These are phyloP conservation scores for Yamadazyma sp. DNA, from an alignment of 805 yeast genomes.

Conservation along the genomic window DNA sequence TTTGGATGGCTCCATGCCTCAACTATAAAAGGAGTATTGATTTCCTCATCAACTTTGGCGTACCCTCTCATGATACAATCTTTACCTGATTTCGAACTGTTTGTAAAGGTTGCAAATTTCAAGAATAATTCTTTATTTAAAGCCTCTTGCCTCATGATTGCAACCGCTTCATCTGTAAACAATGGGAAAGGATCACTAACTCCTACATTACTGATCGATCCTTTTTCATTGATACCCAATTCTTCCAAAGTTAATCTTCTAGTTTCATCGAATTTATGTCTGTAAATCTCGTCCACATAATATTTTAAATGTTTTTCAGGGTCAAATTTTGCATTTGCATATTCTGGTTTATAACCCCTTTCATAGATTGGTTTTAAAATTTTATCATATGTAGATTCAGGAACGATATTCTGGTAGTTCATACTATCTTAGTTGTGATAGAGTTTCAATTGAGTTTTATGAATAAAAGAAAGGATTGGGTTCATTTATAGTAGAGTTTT, in stretches of 20 bases:
- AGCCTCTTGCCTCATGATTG: slow-evolving; percentile 26
- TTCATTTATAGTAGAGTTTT: too few relatives aligned
- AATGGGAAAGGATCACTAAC: slow-evolving; percentile 27
- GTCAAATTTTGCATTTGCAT: slow-evolving; percentile 11
- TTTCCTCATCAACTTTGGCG: too few relatives aligned
- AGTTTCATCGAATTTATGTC: slow-evolving; percentile 25
- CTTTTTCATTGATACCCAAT: slow-evolving; percentile 32
- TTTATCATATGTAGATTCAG: slow-evolving; percentile 28
- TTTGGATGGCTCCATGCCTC: slow-evolving; percentile 29
- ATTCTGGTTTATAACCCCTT: slow-evolving; percentile 5
- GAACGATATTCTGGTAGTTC: too few relatives aligned
- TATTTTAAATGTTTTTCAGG: slow-evolving; percentile 12
- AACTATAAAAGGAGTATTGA: slow-evolving; percentile 21
- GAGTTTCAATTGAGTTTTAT: too few relatives aligned
- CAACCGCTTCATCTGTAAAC: slow-evolving; percentile 27
- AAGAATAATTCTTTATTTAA: slow-evolving; percentile 19
- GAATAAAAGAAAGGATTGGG: too few relatives aligned
- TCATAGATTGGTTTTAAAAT: slow-evolving; percentile 30
- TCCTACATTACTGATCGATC: slow-evolving; percentile 33
- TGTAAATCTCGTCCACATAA: slow-evolving; percentile 10
- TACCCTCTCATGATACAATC: slow-evolving; percentile 27
- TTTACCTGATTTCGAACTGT: slow-evolving; percentile 23
- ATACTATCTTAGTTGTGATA: too few relatives aligned
- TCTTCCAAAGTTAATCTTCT: slow-evolving; percentile 35
- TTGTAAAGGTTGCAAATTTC: slow-evolving; percentile 24